Evolutionary conservation across 257 asterid genomes (phyloP), one percentile per base, ranked within the genome.

Genomic region (Penstemon newberryi): DNA sequence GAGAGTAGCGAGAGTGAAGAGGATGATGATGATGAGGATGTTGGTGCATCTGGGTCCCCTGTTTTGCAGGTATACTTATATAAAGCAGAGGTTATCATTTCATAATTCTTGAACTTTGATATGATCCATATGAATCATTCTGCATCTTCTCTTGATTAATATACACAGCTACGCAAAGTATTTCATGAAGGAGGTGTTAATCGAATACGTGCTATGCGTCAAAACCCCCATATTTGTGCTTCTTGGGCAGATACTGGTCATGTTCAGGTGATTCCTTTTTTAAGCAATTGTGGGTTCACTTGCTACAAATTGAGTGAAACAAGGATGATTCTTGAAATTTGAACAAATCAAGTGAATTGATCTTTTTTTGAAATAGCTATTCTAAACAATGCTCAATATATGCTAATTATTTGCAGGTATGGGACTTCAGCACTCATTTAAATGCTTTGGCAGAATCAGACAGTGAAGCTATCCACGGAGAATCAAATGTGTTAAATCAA

Each of bases 361-460:
- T 56, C 47, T 25, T 68, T 60, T 55, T 55, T 55, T 47, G 47
- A 63, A 49, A 65, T 60, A 15, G 18, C 18, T 15, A 15, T 15
- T 15, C 18, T 15, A 15, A 15, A 56, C n/a, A 25, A 1, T 25
- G 59, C 50, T 25, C 33, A 25, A 25, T 25, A 25, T 25, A 25
- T 25, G 33, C 2, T 25, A 25, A 25, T 25, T 25, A 52, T 70
- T 72, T 75, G 75, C 84, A 94, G 99, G 83, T 94, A 60, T 94
- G 99, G 99, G 97, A 94, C 81, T 72, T 94, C 65, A 89, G 95
- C 81, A 70, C 97, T 39, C 96, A 89, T 59, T 70, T 91, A 63
- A 85, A 73, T 78, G 79, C 90, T 73, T 79, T 91, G 80, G 84
- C 72, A n/a, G 93, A 84, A 74, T 84, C 90, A 7, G 82, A 74